Evolutionary conservation across 306 rosid species (phyloP).

Genomic region (Pueraria montana): DNA sequence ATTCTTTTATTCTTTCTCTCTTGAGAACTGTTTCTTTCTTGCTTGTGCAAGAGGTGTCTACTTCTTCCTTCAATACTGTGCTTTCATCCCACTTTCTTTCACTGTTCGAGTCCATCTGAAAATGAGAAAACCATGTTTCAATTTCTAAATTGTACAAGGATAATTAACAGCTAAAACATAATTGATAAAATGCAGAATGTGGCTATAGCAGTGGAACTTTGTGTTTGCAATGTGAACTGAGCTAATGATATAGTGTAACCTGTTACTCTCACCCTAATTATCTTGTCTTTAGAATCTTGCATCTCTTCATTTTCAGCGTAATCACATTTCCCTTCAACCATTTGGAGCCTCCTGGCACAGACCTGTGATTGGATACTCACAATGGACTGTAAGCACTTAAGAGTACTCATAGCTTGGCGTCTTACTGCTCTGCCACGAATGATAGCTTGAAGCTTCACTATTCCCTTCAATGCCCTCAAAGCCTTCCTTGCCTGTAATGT

Average conservation of each 20-base stretch:
- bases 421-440: constrained; percentile 93
- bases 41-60: constrained; percentile 62
- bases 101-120: constrained; percentile 77
- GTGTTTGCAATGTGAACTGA: not conserved
- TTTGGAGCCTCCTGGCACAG: constrained; percentile 73
- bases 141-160: not conserved
- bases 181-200: constrained; percentile 5
- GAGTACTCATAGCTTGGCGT: constrained; percentile 87
- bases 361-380: constrained; percentile 81
- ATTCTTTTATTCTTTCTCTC: constrained; percentile 79
- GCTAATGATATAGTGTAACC: not conserved
- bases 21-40: constrained; percentile 73
- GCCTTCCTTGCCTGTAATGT: constrained; percentile 87
- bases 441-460: constrained; percentile 95
- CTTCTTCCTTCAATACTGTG: constrained; percentile 73
- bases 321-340: constrained; percentile 54
- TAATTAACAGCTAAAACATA: not conserved
- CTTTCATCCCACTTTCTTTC: constrained; percentile 83
- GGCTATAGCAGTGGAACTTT: not conserved
- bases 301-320: constrained; percentile 55
- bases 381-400: constrained; percentile 89
- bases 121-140: constrained; percentile 26
- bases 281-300: constrained; percentile 65
- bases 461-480: constrained; percentile 88
- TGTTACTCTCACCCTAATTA: constrained; percentile 61